Evolutionary conservation across 495 filamentous ascomycete genomes (phyloP).

Genomic region (Beverwykella pulmonaria): DNA sequence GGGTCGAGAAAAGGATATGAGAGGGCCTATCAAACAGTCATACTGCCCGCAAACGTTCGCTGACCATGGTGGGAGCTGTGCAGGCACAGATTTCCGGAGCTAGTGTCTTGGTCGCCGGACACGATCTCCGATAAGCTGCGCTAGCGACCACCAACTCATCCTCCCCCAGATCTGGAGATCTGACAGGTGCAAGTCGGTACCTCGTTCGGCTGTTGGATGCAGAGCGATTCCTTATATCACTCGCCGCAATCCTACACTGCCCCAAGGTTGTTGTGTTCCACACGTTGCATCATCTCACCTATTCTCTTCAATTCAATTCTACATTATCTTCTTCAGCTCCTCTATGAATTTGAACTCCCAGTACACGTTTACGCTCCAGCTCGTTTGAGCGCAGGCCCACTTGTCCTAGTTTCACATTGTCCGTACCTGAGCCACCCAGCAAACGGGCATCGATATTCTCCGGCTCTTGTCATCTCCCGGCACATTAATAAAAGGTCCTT

Average conservation of each 20-base stretch:
- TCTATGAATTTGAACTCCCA: background rate
- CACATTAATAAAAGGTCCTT: background rate
- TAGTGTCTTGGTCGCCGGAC: conserved; percentile 21
- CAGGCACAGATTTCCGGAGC: background rate
- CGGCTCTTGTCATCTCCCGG: background rate
- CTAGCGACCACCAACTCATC: background rate
- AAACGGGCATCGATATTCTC: background rate
- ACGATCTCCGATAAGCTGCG: conserved; percentile 12
- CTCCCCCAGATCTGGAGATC: conserved; percentile 7
- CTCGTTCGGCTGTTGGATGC: background rate
- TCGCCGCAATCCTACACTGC: background rate
- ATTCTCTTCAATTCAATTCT: background rate
- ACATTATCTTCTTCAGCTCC: background rate
- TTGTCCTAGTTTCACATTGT: background rate
- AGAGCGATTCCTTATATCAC: background rate
- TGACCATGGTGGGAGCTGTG: conserved; percentile 1
- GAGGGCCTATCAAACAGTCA: background rate
- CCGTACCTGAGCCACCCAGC: background rate
- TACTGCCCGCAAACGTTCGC: background rate
- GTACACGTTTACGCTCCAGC: background rate
- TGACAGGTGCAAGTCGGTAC: background rate
- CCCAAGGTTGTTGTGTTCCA: background rate
- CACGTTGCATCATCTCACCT: background rate
- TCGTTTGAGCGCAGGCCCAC: background rate
- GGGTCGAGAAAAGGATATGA: background rate